Evolutionary conservation across 768 basidiomycete genomes (phyloP).

Genomic region (Artomyces pyxidatus): DNA sequence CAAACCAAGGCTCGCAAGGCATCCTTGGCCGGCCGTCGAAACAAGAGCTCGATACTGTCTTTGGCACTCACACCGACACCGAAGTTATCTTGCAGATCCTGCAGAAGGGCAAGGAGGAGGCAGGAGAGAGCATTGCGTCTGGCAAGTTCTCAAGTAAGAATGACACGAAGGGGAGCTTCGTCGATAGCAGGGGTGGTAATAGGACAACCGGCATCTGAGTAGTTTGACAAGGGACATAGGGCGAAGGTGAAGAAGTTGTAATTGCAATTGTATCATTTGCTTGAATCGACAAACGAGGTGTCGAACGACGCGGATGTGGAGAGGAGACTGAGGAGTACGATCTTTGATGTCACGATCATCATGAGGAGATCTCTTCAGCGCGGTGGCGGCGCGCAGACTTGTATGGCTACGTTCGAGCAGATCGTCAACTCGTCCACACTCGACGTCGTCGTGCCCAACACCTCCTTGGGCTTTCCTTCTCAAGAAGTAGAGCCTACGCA

Average conservation of each 20-base stretch:
- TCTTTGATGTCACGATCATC: too few relatives aligned
- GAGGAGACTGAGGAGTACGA: too few relatives aligned
- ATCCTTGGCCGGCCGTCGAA: constrained; percentile 65
- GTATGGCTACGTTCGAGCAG: constrained; percentile 47
- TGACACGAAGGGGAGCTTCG: constrained; percentile 7
- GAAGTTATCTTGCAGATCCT: constrained; percentile 58
- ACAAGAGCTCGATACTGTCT: constrained; percentile 72
- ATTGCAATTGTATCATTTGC: neutral
- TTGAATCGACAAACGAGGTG: neutral
- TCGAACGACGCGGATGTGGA: too few relatives aligned
- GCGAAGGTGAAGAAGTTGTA: neutral
- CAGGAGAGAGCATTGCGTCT: constrained; percentile 37
- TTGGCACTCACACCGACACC: constrained; percentile 54
- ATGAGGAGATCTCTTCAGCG: too few relatives aligned
- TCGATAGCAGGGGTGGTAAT: constrained; percentile 9
- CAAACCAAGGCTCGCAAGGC: constrained; percentile 73
- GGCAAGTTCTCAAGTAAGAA: constrained; percentile 18
- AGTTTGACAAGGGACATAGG: neutral
- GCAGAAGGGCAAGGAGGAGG: constrained; percentile 52
- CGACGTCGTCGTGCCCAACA: constrained; percentile 57
- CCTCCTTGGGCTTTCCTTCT: constrained; percentile 54
- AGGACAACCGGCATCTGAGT: constrained; percentile 12
- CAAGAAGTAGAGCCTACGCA: constrained; percentile 31
- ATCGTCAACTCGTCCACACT: constrained; percentile 53
- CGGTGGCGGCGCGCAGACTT: too few relatives aligned